Evolutionary conservation across 805 yeast genomes (phyloP), one percentile per base, ranked within the genome.

Genomic region (Ascoidea asiatica): DNA sequence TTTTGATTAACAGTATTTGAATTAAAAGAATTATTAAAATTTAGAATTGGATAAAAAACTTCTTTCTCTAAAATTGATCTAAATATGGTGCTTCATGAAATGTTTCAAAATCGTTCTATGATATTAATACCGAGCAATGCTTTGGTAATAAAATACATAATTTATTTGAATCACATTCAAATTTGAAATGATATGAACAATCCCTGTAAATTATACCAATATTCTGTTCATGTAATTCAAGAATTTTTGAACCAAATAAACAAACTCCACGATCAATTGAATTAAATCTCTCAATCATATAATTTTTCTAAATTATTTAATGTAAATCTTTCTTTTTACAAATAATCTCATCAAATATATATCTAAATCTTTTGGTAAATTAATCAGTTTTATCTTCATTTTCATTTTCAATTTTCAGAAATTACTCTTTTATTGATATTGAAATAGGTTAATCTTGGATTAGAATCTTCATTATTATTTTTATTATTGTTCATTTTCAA

Each of bases 51-150:
- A n/a, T n/a, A n/a, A n/a, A n/a, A n/a, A n/a, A n/a, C n/a, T n/a
- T n/a, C n/a, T n/a, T n/a, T n/a, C n/a, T n/a, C n/a, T n/a, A n/a
- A 58, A 87, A 95, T 35, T 70, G 70, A 57, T 89, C 95, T 35
- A 85, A 62, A 56, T 79, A 90, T 0, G 97, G 97, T 2, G 94
- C 81, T 33, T 77, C 78, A 48, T 75, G 70, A 58, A 90, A 90
- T 1, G 95, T 77, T 0, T 97, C 98, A 36, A 82, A 80, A 5
- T 80, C 81, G 43, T 76, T 77, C 47, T 83, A 74, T 41, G 89
- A 56, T 33, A 86, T 56, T 43, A 87, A 61, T 21, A 84, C 55
- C 11, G 80, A 64, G 50, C 84, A 72, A 50, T 79, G 81, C 51
- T 80, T 76, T 1, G 94, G 90, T 1, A 84, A 55, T 41, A 87